These are phyloP conservation scores for Peribolospora kevripleyi DNA, from an alignment of 768 basidiomycete species.

Conservation along the genomic window DNA sequence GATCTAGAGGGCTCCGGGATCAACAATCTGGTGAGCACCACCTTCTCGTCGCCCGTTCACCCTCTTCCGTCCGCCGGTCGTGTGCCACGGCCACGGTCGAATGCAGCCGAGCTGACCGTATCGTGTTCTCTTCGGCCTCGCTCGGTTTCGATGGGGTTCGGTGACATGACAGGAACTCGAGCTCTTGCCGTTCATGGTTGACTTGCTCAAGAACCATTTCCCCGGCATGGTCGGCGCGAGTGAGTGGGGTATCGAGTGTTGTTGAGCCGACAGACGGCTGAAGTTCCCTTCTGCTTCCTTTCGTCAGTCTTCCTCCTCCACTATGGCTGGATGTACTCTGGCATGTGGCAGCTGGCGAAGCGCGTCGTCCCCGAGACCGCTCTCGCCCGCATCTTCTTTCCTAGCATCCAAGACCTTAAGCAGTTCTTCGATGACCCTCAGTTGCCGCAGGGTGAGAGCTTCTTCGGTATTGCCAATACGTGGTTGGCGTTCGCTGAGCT, in stretches of 20 bases:
- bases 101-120: neutral
- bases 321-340: conserved; percentile 13
- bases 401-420: conserved; percentile 9
- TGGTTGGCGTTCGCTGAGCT: too few relatives aligned
- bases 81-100: neutral
- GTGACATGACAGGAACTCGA: conserved; percentile 10
- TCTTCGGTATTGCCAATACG: too few relatives aligned
- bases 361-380: conserved; percentile 12
- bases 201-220: conserved; percentile 12
- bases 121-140: neutral
- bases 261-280: neutral
- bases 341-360: conserved; percentile 14
- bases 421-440: conserved; percentile 13
- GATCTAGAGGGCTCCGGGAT: conserved; percentile 12
- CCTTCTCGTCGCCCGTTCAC: neutral
- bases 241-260: neutral
- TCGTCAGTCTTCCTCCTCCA: conserved; percentile 10
- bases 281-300: neutral
- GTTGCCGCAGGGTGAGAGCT: conserved; percentile 3
- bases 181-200: conserved; percentile 14
- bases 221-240: conserved; percentile 11
- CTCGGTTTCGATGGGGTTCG: neutral
- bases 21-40: conserved; percentile 7
- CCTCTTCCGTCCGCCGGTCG: neutral
- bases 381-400: conserved; percentile 14